A percentile compares a stretch with the other conserved stretches of the same genome.
These are phyloP conservation scores for Hypoxylon sp. DNA, from an alignment of 2,329 filamentous ascomycete genomes.

Conservation along the genomic window DNA sequence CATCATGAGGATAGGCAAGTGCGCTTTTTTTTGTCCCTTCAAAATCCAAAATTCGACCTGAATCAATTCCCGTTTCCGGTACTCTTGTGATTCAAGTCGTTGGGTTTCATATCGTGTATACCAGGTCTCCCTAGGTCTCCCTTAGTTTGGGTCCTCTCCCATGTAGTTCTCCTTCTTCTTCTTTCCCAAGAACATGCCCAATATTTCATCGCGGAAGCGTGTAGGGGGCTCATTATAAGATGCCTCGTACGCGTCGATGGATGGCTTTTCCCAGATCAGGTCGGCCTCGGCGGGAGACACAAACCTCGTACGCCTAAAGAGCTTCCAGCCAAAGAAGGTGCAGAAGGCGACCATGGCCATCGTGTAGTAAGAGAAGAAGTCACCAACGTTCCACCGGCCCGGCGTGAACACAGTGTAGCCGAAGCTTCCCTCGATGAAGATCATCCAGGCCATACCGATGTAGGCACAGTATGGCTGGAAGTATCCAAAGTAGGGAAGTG, in stretches of 20 bases:
- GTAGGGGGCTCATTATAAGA: conserved; percentile 55
- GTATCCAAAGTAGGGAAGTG: conserved; percentile 65
- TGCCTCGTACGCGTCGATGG: conserved; percentile 63
- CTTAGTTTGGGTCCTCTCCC: conserved; percentile 36
- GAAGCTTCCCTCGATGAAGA: conserved; percentile 58
- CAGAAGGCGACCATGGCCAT: conserved; percentile 58
- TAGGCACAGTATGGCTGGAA: conserved; percentile 67
- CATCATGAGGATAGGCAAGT: too few relatives aligned
- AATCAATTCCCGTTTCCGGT: not conserved
- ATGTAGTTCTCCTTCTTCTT: conserved; percentile 39
- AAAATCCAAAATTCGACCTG: conserved; percentile 1
- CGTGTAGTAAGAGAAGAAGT: conserved; percentile 59
- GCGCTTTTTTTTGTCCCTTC: not conserved
- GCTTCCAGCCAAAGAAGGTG: conserved; percentile 69
- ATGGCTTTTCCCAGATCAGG: conserved; percentile 67
- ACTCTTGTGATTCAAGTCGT: not conserved
- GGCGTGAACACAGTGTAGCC: conserved; percentile 62
- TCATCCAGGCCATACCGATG: conserved; percentile 54
- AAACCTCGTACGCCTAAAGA: conserved; percentile 66
- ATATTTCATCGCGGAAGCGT: conserved; percentile 57
- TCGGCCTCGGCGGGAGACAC: conserved; percentile 64
- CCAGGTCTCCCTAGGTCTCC: too few relatives aligned
- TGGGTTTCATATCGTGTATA: too few relatives aligned
- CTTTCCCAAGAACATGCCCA: conserved; percentile 50
- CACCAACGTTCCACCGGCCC: conserved; percentile 47